Conservation (phyloP, 2,329 filamentous ascomycete genomes). For the Herpotrichia juniperi region DNA sequence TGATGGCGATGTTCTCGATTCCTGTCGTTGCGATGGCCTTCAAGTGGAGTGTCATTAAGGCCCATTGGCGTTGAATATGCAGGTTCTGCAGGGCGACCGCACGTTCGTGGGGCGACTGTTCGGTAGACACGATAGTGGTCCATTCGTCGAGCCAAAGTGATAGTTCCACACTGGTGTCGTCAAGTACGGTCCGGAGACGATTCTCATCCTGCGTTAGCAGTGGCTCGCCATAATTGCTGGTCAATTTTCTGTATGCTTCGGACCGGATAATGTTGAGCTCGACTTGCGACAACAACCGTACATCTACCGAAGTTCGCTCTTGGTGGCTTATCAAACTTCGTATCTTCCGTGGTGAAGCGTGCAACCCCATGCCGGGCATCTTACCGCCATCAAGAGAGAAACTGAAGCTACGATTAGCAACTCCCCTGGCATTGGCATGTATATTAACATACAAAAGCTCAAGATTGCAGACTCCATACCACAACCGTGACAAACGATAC, state of each 20-base stretch:
- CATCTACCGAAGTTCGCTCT: conserved; percentile 54
- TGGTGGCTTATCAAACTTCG: conserved; percentile 53
- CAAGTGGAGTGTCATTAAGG: conserved; percentile 58
- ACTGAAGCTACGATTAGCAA: conserved; percentile 26
- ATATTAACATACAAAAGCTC: conserved; percentile 49
- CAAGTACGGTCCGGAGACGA: conserved; percentile 23
- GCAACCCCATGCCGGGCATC: conserved; percentile 44
- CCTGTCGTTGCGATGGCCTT: conserved; percentile 57
- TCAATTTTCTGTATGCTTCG: conserved; percentile 32
- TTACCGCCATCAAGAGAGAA: conserved; percentile 55
- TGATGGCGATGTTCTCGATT: conserved; percentile 58
- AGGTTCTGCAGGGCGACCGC: conserved; percentile 51
- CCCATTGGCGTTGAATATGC: conserved; percentile 60
- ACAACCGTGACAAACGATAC: conserved; percentile 50
- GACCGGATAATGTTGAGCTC: conserved; percentile 53
- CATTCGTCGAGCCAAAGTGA: conserved; percentile 52
- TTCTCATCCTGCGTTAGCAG: conserved; percentile 22
- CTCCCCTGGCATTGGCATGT: neutral
- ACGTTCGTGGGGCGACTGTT: conserved; percentile 16
- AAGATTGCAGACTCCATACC: conserved; percentile 60
- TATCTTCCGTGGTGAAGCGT: conserved; percentile 50
- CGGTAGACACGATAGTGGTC: conserved; percentile 29
- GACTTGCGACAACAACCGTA: conserved; percentile 60
- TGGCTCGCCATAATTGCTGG: conserved; percentile 11
- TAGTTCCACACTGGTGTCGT: conserved; percentile 33